A percentile compares a stretch with the other conserved stretches of the same genome.
These are phyloP conservation scores for Chlorella vulgaris DNA, from an alignment of 139 green algal species.

Conservation along the genomic window DNA sequence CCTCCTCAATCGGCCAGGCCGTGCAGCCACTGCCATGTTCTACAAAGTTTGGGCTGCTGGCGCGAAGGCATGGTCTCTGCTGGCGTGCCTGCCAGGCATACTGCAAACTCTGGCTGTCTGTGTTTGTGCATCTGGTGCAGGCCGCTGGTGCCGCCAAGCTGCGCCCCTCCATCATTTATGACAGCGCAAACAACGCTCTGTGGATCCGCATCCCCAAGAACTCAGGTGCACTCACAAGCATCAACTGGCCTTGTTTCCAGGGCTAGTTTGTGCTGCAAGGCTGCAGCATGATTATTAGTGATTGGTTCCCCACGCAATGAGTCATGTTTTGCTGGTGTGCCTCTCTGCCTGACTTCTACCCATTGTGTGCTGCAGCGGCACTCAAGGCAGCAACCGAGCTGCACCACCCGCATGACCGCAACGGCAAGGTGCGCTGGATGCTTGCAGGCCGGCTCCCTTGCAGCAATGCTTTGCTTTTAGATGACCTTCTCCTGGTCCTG, in stretches of 20 bases:
- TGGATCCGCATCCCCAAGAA: constrained; percentile 47
- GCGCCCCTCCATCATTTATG: constrained; percentile 22
- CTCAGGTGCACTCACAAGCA: background rate
- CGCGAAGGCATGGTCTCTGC: background rate
- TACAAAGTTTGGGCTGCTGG: no score
- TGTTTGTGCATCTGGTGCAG: background rate
- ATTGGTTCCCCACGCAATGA: no score
- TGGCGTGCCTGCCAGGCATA: background rate
- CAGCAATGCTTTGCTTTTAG: no score
- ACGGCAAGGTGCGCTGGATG: constrained; percentile 29
- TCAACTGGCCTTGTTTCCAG: no score
- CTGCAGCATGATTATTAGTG: no score
- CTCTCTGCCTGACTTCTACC: no score
- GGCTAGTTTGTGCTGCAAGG: no score
- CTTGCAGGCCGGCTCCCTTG: background rate
- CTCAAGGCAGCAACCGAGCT: constrained; percentile 13
- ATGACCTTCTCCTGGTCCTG: no score
- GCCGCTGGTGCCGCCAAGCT: background rate
- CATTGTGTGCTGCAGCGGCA: background rate
- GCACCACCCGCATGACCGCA: constrained; percentile 52
- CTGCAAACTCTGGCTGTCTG: background rate
- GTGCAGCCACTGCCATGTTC: background rate
- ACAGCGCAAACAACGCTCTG: constrained; percentile 53
- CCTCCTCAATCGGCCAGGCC: background rate
- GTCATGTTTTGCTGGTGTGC: no score